Evolutionary conservation across 1,139 yeast genomes (phyloP).

Genomic region (Yarrowia galli): DNA sequence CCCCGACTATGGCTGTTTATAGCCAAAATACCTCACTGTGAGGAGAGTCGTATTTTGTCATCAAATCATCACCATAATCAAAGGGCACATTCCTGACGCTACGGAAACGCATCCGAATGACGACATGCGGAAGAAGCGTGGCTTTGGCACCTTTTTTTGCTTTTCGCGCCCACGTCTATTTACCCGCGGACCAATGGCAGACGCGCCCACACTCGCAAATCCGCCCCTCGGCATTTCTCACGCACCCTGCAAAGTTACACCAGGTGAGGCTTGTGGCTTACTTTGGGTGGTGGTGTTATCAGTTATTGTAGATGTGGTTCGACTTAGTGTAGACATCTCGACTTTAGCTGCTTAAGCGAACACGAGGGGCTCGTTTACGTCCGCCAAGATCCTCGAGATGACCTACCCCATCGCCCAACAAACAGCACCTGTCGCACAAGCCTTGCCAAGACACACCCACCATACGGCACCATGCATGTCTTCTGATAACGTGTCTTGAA

Average conservation of each 20-base stretch:
- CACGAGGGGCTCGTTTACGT: background rate
- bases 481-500: conserved; percentile 26
- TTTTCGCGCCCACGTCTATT: background rate
- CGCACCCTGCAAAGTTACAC: conserved; percentile 18
- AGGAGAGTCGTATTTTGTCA: too few relatives aligned
- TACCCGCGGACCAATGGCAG: conserved; percentile 13
- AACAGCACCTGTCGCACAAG: background rate
- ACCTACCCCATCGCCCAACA: background rate
- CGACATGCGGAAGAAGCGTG: conserved; percentile 1
- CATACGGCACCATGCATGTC: conserved; percentile 35
- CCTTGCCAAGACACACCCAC: conserved; percentile 19
- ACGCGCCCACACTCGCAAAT: conserved; percentile 9
- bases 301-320: background rate
- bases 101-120: background rate
- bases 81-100: conserved; percentile 8
- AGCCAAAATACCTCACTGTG: too few relatives aligned
- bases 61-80: background rate
- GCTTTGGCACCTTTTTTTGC: background rate
- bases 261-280: conserved; percentile 12
- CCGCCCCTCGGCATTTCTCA: background rate
- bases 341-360: conserved; percentile 2
- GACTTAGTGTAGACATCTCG: background rate
- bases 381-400: background rate
- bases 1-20: too few relatives aligned
- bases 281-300: background rate